phyloP scores from a whole-genome alignment of 2,329 filamentous ascomycete species.

The Penicillium thymicola region DNA sequence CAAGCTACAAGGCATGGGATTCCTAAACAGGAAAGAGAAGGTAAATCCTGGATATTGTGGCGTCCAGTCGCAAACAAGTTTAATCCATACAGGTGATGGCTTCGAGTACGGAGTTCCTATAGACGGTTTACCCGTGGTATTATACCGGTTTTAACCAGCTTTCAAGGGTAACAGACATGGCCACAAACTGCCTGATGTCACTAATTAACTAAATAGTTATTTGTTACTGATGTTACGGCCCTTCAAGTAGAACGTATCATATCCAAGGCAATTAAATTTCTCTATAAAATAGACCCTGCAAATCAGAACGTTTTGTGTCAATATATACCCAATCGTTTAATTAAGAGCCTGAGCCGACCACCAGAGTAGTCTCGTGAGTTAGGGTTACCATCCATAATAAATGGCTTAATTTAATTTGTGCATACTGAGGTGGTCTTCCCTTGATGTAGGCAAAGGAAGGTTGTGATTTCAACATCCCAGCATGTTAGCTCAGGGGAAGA shows the following conservation, averaged over 20 bases:
- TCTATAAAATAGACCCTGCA: neutral
- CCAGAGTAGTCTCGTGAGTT: neutral
- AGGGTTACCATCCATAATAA: neutral
- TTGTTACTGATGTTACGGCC: neutral
- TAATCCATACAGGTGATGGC: neutral
- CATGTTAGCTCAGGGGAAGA: constrained; percentile 47
- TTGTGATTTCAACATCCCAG: neutral
- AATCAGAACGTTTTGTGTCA: accelerated
- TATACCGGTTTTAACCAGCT: neutral
- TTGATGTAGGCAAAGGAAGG: neutral
- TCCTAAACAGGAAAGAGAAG: neutral
- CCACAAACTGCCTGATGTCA: neutral
- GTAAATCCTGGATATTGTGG: neutral
- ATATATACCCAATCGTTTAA: neutral
- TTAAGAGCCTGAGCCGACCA: neutral
- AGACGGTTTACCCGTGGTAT: neutral
- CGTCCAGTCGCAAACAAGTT: neutral
- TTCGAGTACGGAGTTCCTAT: neutral
- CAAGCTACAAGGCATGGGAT: neutral
- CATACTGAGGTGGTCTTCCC: no score
- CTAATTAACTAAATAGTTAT: no score
- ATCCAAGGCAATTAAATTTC: neutral
- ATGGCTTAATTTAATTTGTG: neutral
- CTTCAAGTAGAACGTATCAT: neutral
- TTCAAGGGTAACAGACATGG: neutral